These are phyloP conservation scores for Vaccinium corymbosum DNA, from an alignment of 148 eudicot genomes.

Conservation along the genomic window DNA sequence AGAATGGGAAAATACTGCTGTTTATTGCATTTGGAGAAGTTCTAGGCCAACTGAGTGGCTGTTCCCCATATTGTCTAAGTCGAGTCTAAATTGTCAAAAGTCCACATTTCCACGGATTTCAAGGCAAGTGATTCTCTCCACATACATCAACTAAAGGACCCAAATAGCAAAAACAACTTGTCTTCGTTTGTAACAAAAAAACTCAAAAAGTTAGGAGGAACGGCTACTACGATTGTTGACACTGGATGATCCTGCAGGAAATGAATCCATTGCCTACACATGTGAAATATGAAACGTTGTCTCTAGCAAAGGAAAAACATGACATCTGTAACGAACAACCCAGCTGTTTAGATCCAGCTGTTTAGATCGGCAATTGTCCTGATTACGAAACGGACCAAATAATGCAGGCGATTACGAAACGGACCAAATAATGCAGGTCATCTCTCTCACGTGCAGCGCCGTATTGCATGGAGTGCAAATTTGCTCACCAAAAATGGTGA, in stretches of 20 bases:
- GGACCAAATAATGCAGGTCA: neutral
- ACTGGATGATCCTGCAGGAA: neutral
- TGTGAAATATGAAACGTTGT: neutral
- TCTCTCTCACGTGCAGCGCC: neutral
- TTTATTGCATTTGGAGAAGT: neutral
- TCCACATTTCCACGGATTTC: no score
- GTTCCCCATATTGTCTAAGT: no score
- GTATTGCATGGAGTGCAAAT: neutral
- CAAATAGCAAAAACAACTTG: no score
- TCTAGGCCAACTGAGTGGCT: neutral
- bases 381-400: neutral
- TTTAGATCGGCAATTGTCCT: neutral
- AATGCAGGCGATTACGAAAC: neutral
- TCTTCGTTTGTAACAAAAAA: no score
- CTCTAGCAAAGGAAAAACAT: neutral
- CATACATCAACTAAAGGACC: no score
- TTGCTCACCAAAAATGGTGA: no score
- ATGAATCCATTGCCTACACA: neutral
- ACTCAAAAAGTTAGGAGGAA: no score
- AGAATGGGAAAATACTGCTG: neutral
- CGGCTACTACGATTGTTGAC: neutral
- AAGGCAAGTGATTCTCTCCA: no score
- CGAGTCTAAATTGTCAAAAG: no score
- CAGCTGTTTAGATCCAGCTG: neutral
- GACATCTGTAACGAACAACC: neutral